phyloP scores from a whole-genome alignment of 2,329 filamentous ascomycete genomes.

The Fusarium torulosum region DNA sequence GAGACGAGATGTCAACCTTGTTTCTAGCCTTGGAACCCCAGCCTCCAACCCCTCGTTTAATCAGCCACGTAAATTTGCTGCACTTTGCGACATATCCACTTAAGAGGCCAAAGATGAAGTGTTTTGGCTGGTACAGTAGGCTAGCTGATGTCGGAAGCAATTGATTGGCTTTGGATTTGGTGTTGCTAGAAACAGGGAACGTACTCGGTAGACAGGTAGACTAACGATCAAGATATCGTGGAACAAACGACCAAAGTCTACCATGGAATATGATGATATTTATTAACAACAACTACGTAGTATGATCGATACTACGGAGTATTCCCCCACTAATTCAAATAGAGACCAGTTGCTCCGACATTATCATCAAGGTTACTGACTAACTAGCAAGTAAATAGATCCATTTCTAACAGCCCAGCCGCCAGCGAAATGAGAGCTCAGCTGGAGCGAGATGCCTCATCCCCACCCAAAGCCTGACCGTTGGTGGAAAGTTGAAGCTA shows the following conservation, averaged over 20 bases:
- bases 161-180: constrained; percentile 33
- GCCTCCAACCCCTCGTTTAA: constrained; percentile 45
- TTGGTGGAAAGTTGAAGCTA: constrained; percentile 42
- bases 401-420: constrained; percentile 21
- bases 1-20: constrained; percentile 28
- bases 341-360: constrained; percentile 13
- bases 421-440: constrained; percentile 34
- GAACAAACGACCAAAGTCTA: constrained; percentile 16
- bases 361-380: constrained; percentile 26
- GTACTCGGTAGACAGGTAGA: constrained; percentile 5
- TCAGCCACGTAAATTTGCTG: constrained; percentile 47
- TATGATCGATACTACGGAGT: constrained; percentile 13
- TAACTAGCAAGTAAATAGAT: constrained; percentile 30
- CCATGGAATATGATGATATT: constrained; percentile 13
- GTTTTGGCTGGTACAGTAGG: constrained; percentile 33
- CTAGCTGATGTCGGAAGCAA: not conserved
- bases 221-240: constrained; percentile 32
- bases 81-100: constrained; percentile 30
- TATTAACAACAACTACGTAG: not conserved
- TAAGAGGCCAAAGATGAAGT: constrained; percentile 24
- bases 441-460: constrained; percentile 38
- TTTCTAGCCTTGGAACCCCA: constrained; percentile 25
- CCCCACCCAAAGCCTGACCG: constrained; percentile 34
- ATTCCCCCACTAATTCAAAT: constrained; percentile 6
- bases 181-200: constrained; percentile 40